Percentiles rank a stretch among this genome's conserved stretches.
Evolutionary conservation across 441 rosid species (phyloP).

Genomic region (Viola pubescens): DNA sequence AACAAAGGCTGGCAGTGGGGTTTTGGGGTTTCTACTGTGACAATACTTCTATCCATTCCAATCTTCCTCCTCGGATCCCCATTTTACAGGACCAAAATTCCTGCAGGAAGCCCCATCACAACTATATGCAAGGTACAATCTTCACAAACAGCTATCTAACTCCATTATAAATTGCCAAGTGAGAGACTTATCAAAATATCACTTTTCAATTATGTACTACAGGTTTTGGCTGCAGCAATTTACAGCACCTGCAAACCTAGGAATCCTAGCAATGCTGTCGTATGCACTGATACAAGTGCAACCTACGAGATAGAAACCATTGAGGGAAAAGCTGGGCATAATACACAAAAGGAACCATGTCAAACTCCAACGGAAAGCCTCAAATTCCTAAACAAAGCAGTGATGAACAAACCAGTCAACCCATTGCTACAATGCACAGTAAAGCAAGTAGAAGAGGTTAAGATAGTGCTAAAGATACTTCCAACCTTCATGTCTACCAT

Average conservation of each 20-base stretch:
- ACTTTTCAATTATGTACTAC: constrained; percentile 7
- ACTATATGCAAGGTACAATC: constrained; percentile 55
- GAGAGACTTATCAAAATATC: background rate
- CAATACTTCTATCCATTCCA: constrained; percentile 63
- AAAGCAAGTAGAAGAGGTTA: constrained; percentile 56
- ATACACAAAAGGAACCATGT: constrained; percentile 11
- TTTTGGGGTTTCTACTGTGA: constrained; percentile 59
- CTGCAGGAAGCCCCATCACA: constrained; percentile 67
- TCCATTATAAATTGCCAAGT: constrained; percentile 6
- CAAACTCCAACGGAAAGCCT: constrained; percentile 24
- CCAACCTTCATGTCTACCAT: constrained; percentile 78
- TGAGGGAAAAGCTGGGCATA: constrained; percentile 18
- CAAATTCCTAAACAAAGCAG: constrained; percentile 41
- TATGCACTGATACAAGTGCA: constrained; percentile 29
- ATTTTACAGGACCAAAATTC: constrained; percentile 56
- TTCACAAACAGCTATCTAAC: background rate
- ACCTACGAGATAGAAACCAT: constrained; percentile 22
- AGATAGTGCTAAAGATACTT: constrained; percentile 45
- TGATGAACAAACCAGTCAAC: constrained; percentile 19
- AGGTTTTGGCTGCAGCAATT: constrained; percentile 53
- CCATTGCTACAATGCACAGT: constrained; percentile 40
- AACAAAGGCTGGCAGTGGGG: constrained; percentile 93
- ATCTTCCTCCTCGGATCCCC: constrained; percentile 66
- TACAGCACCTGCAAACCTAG: constrained; percentile 24
- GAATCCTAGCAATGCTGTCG: constrained; percentile 31